These are phyloP conservation scores for Eimeria zaria DNA, from an alignment of 169 alveolate species.

Conservation along the genomic window DNA sequence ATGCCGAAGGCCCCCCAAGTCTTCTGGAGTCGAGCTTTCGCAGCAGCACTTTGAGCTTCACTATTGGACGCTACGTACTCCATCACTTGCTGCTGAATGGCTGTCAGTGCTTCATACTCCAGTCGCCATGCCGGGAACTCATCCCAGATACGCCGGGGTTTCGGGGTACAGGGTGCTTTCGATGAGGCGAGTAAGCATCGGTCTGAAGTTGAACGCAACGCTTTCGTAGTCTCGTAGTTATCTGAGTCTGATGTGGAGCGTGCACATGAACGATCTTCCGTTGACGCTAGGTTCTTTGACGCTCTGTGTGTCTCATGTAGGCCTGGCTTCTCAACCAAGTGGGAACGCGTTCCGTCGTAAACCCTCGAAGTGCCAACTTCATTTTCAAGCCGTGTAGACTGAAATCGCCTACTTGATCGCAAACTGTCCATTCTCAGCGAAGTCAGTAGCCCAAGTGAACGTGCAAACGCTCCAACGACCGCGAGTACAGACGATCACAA, in stretches of 20 bases:
- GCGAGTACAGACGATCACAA: neutral
- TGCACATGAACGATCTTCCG: neutral
- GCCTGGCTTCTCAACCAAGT: neutral
- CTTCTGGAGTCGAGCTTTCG: slow-evolving; percentile 36
- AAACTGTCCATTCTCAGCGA: neutral
- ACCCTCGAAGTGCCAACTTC: neutral
- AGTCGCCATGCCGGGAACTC: slow-evolving; percentile 45
- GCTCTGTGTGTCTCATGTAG: neutral
- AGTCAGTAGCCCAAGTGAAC: neutral
- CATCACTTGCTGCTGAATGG: slow-evolving; percentile 73
- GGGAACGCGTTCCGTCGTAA: neutral
- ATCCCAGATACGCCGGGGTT: slow-evolving; percentile 53
- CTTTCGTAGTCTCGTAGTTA: neutral
- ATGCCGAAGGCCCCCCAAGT: slow-evolving; percentile 41
- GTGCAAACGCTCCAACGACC: neutral
- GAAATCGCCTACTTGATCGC: neutral
- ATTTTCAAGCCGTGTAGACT: neutral
- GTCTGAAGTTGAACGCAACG: neutral
- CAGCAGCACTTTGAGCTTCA: slow-evolving; percentile 48
- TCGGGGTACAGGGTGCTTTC: neutral
- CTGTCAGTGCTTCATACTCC: slow-evolving; percentile 44
- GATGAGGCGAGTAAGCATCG: slow-evolving; percentile 3
- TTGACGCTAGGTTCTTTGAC: neutral
- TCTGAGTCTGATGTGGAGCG: neutral
- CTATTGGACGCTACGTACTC: slow-evolving; percentile 52